These are phyloP conservation scores for Porcisia hertigi DNA, from an alignment of 208 protist genomes.

Conservation along the genomic window DNA sequence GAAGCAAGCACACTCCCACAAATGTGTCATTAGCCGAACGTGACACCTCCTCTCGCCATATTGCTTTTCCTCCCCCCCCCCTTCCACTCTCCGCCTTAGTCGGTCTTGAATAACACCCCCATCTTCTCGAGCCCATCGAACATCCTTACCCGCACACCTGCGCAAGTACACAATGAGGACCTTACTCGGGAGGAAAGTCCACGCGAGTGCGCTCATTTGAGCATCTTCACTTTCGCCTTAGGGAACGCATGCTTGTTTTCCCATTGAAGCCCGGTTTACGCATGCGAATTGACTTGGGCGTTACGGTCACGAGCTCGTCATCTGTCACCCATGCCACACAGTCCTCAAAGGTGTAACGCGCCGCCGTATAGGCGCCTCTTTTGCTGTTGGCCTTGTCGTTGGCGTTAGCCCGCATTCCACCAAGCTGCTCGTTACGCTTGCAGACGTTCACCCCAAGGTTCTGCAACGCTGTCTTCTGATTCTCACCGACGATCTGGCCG, in stretches of 20 bases:
- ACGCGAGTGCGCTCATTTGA: not conserved
- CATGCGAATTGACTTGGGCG: constrained; percentile 91
- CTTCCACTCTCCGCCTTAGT: not conserved
- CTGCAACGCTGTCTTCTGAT: constrained; percentile 84
- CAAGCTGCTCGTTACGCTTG: constrained; percentile 91
- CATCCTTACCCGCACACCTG: no score
- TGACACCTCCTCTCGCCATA: no score
- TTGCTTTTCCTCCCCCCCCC: not conserved
- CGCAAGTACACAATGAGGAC: not conserved
- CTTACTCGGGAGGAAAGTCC: no score
- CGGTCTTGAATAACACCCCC: no score
- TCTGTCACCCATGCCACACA: constrained; percentile 88
- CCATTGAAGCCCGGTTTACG: constrained; percentile 90
- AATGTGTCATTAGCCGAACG: no score
- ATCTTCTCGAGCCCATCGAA: not conserved
- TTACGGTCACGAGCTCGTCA: constrained; percentile 91
- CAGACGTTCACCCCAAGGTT: constrained; percentile 91
- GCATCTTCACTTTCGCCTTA: constrained; percentile 45
- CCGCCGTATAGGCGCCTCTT: constrained; percentile 56
- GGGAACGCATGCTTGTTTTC: constrained; percentile 84
- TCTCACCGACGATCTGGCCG: constrained; percentile 92
- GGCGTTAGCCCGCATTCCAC: constrained; percentile 88
- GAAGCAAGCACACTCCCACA: no score
- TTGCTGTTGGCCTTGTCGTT: constrained; percentile 86
- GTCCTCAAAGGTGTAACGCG: constrained; percentile 82